Base-by-base conservation (phyloP, 2,329 filamentous ascomycete genomes). In the Lecanoromycetidae sp. region DNA sequence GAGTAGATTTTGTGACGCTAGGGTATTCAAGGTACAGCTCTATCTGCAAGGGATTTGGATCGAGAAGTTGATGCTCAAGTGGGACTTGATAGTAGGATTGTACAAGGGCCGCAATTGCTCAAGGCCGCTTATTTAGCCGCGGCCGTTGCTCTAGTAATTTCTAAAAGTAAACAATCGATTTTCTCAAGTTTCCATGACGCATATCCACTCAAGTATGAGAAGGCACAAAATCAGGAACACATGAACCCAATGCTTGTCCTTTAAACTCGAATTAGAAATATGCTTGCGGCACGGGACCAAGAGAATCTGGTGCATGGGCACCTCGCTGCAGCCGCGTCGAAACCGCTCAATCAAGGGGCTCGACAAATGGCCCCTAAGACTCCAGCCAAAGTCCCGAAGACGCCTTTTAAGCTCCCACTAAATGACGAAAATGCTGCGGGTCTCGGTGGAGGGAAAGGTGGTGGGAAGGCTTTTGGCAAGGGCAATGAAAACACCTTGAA, bases 231-330 rank as follows among this genome's bases (percentile, higher is more conserved):
- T 46, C 46, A 53, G 62, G 17, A 32, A 44, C 15, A 7, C 15
- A 46, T 33, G 13, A 38, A 30, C n/a, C n/a, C n/a, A n/a, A n/a
- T n/a, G 33, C 30, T 29, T 1, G 7, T 1, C 4, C 10, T 4
- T 12, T n/a, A 49, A 43, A 46, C 23, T 50, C 17, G 25, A 54
- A 47, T 49, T 52, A 57, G 56, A 58, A 70, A 52, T 50, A 94
- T 88, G 86, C 72, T 87, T 61, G 84, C 84, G 51, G 74, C 82
- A 60, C 77, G 80, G 57, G 84, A 94, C 65, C 87, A 94, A 68
- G 88, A 95, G 66, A 95, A 95, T 66, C 68, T 86, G 63, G 76
- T 86, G 58, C 80, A 86, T 61, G 76, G 74, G 55, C 83, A 83
- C 61, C 85, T 87, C 61, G 75, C 79, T 51, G 76, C 72, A 41